Evolutionary conservation across 129 eudicot species (phyloP).

Genomic region (Daucus carota): DH1_v3.0 NC_030383.2:765501-766000

Average conservation of each 20-base stretch:
- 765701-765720: too few species aligned
- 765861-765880: constrained; percentile 1
- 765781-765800: background rate
- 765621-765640: too few species aligned
- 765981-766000: constrained; percentile 3
- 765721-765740: too few species aligned
- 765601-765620: too few species aligned
- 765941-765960: constrained; percentile 13
- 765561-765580: too few species aligned
- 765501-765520: too few species aligned
- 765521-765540: too few species aligned
- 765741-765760: background rate
- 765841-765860: background rate
- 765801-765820: background rate
- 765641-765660: too few species aligned
- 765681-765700: too few species aligned
- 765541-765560: too few species aligned
- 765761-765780: background rate
- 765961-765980: background rate
- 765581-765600: too few species aligned
- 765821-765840: background rate
- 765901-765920: background rate
- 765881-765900: background rate
- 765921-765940: background rate
- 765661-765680: too few species aligned